phyloP scores from a whole-genome alignment of 352 stramenopile genomes.

The Globisporangium nagaii region DNA sequence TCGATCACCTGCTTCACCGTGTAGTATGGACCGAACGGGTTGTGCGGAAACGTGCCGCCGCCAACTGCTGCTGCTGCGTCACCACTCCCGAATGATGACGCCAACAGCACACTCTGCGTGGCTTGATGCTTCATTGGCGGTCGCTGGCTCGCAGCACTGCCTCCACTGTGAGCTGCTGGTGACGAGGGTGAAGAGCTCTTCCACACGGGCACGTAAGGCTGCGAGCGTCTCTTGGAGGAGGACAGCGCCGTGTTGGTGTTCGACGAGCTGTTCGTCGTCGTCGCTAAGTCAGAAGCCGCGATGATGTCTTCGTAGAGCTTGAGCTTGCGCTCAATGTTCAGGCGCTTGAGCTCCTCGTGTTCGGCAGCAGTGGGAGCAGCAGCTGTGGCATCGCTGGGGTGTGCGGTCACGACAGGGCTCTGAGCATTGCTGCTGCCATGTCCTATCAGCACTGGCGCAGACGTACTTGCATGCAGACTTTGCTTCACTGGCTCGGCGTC shows the following conservation, averaged over 20 bases:
- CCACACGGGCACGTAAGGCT: conserved; percentile 5
- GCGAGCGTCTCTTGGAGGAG: conserved; percentile 3
- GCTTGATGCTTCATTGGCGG: background rate
- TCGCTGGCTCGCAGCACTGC: background rate
- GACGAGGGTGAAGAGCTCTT: background rate
- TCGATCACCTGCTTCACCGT: conserved; percentile 52
- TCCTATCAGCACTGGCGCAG: conserved; percentile 11
- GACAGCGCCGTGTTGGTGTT: background rate
- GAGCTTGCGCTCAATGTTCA: conserved; percentile 61
- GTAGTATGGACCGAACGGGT: conserved; percentile 57
- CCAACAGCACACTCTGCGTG: background rate
- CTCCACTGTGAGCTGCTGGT: background rate
- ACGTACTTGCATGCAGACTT: conserved; percentile 14
- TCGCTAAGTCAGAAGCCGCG: background rate
- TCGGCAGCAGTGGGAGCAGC: background rate
- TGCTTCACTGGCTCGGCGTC: background rate
- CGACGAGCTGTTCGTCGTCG: background rate
- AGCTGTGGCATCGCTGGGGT: too few species aligned
- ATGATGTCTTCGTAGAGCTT: conserved; percentile 45
- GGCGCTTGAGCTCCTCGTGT: conserved; percentile 11
- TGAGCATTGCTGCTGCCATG: background rate
- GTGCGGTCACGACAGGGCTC: too few species aligned
- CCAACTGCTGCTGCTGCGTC: background rate
- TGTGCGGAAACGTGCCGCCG: conserved; percentile 9
- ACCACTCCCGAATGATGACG: too few species aligned